phyloP scores from a whole-genome alignment of 768 basidiomycete genomes.

The Phylloporus sp. region DNA sequence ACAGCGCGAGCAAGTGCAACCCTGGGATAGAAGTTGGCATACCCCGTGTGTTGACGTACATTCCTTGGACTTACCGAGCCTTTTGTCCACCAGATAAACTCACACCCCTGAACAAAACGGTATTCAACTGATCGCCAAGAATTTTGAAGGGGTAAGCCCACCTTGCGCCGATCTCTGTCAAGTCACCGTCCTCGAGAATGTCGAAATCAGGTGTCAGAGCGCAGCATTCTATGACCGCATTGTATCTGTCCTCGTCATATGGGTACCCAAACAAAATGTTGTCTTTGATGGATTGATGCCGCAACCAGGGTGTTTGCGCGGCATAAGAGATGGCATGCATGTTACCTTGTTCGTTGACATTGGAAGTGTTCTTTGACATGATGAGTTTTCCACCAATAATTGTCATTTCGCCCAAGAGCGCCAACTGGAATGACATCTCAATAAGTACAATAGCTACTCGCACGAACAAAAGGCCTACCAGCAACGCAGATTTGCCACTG shows the following conservation, averaged over 20 bases:
- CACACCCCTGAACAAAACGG: slow-evolving; percentile 47
- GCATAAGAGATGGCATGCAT: slow-evolving; percentile 68
- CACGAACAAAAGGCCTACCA: slow-evolving; percentile 26
- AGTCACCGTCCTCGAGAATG: slow-evolving; percentile 82
- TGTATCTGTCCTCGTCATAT: slow-evolving; percentile 66
- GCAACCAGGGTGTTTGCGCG: slow-evolving; percentile 68
- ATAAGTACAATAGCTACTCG: background rate
- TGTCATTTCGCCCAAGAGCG: slow-evolving; percentile 40
- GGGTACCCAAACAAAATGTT: slow-evolving; percentile 81
- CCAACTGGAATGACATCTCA: slow-evolving; percentile 18
- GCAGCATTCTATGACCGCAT: slow-evolving; percentile 77
- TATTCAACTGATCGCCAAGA: background rate
- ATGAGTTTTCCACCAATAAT: slow-evolving; percentile 32
- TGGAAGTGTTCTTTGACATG: slow-evolving; percentile 46
- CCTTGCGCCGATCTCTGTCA: slow-evolving; percentile 78
- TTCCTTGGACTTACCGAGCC: slow-evolving; percentile 48
- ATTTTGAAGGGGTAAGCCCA: slow-evolving; percentile 17
- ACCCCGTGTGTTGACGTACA: background rate
- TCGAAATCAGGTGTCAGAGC: slow-evolving; percentile 79
- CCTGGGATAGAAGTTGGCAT: slow-evolving; percentile 31
- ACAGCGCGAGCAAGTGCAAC: slow-evolving; percentile 82
- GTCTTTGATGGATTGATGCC: slow-evolving; percentile 70
- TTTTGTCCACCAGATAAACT: slow-evolving; percentile 82
- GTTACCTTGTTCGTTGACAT: slow-evolving; percentile 56
- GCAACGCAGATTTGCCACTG: slow-evolving; percentile 46